Base-by-base conservation (phyloP, 2,329 filamentous ascomycete genomes). In the Botrytis galanthina region DNA sequence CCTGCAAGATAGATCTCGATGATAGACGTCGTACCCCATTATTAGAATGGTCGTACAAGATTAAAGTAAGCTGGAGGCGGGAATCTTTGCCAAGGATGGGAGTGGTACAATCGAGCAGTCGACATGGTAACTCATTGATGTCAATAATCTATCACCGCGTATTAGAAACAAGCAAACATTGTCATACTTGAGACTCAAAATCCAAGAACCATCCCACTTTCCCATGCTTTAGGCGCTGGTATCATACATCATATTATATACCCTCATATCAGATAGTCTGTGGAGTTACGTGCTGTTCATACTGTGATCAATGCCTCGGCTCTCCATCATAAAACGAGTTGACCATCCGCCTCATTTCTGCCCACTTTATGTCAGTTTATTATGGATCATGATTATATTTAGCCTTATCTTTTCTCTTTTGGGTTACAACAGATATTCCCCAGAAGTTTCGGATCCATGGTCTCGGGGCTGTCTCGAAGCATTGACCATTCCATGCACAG, bases 361-460 rank as follows among this genome's bases (percentile, higher is more conserved):
- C 35, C 35, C 64, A 67, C 35, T 67, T 54, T 67, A 67, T 48
- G 51, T 26, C 46, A 54, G 16, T 54, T 67, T 54, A 29, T 35
- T 35, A 67, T 67, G 46, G 16, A 39, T n/a, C 32, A 39, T 54
- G 32, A 26, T 67, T 29, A 39, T 29, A 67, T 39, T 37, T 54
- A 67, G 64, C 22, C 26, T 39, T 22, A 18, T 54, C 14, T 39
- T 5, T 4, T n/a, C 46, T 35, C 29, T 39, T 67, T 12, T 9
- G 26, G 7, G 14, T 20, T 35, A 51, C 32, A 51, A 14, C 18
- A 35, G 4, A n/a, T 39, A 8, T 54, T 37, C 35, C 22, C 64
- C 32, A 54, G 32, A n/a, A 16, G 26, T 51, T 67, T 20, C n/a
- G 22, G 18, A n/a, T 20, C 46, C 46, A 32, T 35, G 42, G 29